Evolutionary conservation across 1,284 basidiomycete genomes (phyloP), one percentile per base, ranked within the genome.

Genomic region (Ustilago trichophora): DNA sequence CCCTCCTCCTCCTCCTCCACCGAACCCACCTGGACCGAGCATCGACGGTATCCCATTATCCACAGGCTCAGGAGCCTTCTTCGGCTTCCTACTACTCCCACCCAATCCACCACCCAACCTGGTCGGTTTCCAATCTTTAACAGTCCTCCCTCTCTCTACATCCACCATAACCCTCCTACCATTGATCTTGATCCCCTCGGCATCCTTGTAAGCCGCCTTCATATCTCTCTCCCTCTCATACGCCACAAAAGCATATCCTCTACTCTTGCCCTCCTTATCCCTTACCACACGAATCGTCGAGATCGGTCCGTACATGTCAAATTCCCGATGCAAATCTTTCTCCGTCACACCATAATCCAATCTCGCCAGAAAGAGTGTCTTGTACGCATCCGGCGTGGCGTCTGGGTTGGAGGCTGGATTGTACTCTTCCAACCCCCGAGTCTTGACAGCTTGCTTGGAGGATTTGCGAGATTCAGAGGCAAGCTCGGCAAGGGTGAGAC

Each of bases 141-240:
- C 96, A 1, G 96, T 98, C 44, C 95, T 88, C 7, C 96, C 96
- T 37, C 96, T 89, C 83, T 99, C 96, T 48, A 99, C 95, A 80
- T 99, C 96, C 46, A 99, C 95, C 35, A 98, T 85, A 62, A 98
- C 93, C 65, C 91, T 87, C 80, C 96, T 93, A 76, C 92, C 92
- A 85, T 93, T 90, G 74, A 99, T 93, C 64, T 92, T 91, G 41
- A 98, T 87, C 13, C 94, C 92, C 77, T 98, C 95, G n/a, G 94
- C 96, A 81, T 98, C 95, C 84, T 98, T 98, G 86, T 98, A 99
- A 10, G 95, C 96, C 63, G 93, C 95, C 15, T 76, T 63, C 96
- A 98, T 98, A 82, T 99, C 96, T 60, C 93, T 88, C 84, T 98
- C 96, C 22, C 94, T 88, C 82, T 99, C 96, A 77, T 93, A 99